Evolutionary conservation across 805 yeast genomes (phyloP).

Genomic region (Henningerozyma blattae): DNA sequence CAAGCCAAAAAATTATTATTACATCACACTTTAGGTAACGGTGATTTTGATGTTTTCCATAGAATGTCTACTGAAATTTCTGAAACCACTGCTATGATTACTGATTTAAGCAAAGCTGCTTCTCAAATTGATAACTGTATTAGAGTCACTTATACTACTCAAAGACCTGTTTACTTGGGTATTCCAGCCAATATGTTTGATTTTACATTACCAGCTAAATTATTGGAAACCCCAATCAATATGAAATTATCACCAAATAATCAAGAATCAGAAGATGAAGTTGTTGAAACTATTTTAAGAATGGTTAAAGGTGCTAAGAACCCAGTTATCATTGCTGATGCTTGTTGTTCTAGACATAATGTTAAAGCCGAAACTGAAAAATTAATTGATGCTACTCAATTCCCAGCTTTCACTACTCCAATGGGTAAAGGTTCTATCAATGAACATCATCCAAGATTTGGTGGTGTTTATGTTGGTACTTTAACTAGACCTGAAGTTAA

Average conservation of each 20-base stretch:
- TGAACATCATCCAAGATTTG: conserved; percentile 52
- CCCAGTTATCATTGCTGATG: conserved; percentile 65
- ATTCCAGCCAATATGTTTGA: conserved; percentile 66
- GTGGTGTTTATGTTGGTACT: conserved; percentile 69
- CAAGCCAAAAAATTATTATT: conserved; percentile 54
- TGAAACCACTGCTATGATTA: conserved; percentile 43
- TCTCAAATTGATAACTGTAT: conserved; percentile 53
- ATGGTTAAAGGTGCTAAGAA: conserved; percentile 40
- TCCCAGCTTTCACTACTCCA: conserved; percentile 71
- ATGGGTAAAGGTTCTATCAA: conserved; percentile 70
- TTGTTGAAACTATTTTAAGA: conserved; percentile 33
- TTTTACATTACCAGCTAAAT: conserved; percentile 36
- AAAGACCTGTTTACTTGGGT: conserved; percentile 66
- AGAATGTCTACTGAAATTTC: conserved; percentile 57
- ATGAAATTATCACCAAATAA: conserved; percentile 40
- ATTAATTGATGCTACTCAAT: conserved; percentile 48
- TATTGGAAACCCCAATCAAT: conserved; percentile 47
- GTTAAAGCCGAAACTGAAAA: conserved; percentile 41
- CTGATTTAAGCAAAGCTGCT: conserved; percentile 49
- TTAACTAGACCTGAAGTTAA: conserved; percentile 54
- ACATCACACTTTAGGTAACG: conserved; percentile 69
- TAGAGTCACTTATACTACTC: conserved; percentile 46
- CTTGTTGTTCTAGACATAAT: conserved; percentile 64
- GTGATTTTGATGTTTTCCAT: conserved; percentile 58
- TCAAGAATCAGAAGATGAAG: conserved; percentile 43